Evolutionary conservation across 371 early-diverging fungal species (phyloP), one percentile per base, ranked within the genome.

Genomic region (Lichtheimia corymbifera): DNA sequence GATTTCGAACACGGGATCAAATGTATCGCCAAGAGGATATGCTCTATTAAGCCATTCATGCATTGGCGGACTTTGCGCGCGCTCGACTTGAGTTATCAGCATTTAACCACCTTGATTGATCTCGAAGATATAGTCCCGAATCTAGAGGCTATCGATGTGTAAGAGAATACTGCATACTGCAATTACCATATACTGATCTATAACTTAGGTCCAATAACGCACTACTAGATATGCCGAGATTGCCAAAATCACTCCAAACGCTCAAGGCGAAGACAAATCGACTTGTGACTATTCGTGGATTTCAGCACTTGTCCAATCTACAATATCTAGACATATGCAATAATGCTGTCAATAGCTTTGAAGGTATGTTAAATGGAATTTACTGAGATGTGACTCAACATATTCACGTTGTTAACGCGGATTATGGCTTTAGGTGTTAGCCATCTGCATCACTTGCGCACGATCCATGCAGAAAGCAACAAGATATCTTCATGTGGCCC

Each of bases 291-390:
- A 56, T 82, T 5, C 68, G 76, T 24, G 66, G 65, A 30, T 71
- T 85, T 20, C 55, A 67, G 17, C 59, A 73, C 40, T 62, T 82
- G 12, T 42, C 24, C 18, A 78, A 80, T 50, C 60, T 85, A 18
- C 77, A 81, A 28, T 71, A 75, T 11, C 55, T 85, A 7, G 76
- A 83, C 55, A 60, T 83, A 25, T 83, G 82, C 41, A 64, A 80
- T 56, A 85, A 85, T 56, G 63, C 60, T 17, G 71, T 83, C 30
- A 66, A 62, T 40, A 62, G 63, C 25, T 70, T 83, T 22, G 72
- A 78, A 50, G 74, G 80, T 62, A 55, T 64, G 55, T 56, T 62
- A 47, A 15, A 47, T 13, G 2, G n/a, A 22, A 7, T 47, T 2
- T 6, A 47, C 6, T 35, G 35, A 35, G 2, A 11, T 2, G 6